These are phyloP conservation scores for Filosporella fistucella DNA, from an alignment of 495 filamentous ascomycete species.

Conservation along the genomic window DNA sequence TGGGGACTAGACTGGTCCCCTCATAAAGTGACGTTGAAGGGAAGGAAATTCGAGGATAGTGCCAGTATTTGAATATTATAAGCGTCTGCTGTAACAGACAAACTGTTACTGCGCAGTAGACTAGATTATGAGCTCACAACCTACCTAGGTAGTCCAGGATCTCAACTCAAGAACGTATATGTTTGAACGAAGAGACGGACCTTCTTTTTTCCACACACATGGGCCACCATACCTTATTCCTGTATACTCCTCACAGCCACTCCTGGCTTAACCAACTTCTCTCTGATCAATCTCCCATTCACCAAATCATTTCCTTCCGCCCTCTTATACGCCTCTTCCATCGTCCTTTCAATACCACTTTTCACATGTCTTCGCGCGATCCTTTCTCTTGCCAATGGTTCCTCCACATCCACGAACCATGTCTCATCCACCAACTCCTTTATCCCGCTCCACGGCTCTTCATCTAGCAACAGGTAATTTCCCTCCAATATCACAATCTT, in stretches of 20 bases:
- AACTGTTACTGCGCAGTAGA: no score
- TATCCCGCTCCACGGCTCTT: constrained; percentile 22
- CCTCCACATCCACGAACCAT: constrained; percentile 86
- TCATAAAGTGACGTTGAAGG: no score
- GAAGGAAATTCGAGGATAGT: no score
- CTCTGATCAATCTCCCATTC: constrained; percentile 78
- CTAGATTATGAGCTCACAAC: no score
- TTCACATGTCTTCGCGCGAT: constrained; percentile 74
- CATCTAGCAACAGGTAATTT: constrained; percentile 25
- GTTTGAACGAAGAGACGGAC: no score
- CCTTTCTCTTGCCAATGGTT: constrained; percentile 59
- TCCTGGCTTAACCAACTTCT: constrained; percentile 23
- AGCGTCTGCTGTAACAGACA: no score
- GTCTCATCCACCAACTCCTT: constrained; percentile 74
- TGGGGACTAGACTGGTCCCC: no score
- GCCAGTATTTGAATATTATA: no score
- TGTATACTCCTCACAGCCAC: constrained; percentile 39
- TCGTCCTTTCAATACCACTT: constrained; percentile 70
- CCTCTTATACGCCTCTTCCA: constrained; percentile 64
- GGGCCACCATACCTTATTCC: constrained; percentile 71
- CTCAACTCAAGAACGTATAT: no score
- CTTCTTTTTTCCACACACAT: no score
- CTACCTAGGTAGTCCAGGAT: no score
- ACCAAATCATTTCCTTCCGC: constrained; percentile 83
- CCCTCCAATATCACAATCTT: constrained; percentile 37